Percentiles rank a stretch among this genome's conserved stretches.
Conservation (phyloP, 1,284 basidiomycete genomes). For the Phellopilus nigrolimitatus region DNA sequence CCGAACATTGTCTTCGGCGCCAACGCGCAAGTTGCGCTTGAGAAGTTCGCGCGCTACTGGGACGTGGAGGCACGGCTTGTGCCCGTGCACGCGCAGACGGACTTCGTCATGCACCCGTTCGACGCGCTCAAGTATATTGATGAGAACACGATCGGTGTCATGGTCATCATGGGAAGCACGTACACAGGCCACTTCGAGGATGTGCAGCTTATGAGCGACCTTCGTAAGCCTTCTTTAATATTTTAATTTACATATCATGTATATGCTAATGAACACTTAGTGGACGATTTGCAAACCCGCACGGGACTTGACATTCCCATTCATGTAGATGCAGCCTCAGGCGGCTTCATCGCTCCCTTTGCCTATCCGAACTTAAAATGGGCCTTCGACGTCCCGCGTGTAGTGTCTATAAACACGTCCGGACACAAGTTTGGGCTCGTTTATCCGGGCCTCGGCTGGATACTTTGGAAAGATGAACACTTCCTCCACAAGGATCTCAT, state of each 20-base stretch:
- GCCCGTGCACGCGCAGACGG: conserved; percentile 43
- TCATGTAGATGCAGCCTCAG: conserved; percentile 56
- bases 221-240: conserved; percentile 32
- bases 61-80: conserved; percentile 61
- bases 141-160: conserved; percentile 67
- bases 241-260: conserved; percentile 1
- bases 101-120: conserved; percentile 61
- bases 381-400: conserved; percentile 62
- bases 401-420: conserved; percentile 62
- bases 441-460: conserved; percentile 66
- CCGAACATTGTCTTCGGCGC: conserved; percentile 60
- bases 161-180: conserved; percentile 56
- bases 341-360: conserved; percentile 65
- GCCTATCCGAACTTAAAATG: conserved; percentile 57
- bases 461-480: conserved; percentile 54
- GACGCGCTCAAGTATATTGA: conserved; percentile 64
- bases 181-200: conserved; percentile 75
- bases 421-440: conserved; percentile 66
- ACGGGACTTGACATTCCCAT: conserved; percentile 61
- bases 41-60: conserved; percentile 59
- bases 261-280: neutral
- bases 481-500: conserved; percentile 58
- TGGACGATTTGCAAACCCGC: conserved; percentile 57
- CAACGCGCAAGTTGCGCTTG: conserved; percentile 66
- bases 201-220: conserved; percentile 57